Percentiles rank a stretch among this genome's conserved stretches.
phyloP scores from a whole-genome alignment of 2,329 filamentous ascomycete genomes.

The Myriosclerotinia curreyana region DNA sequence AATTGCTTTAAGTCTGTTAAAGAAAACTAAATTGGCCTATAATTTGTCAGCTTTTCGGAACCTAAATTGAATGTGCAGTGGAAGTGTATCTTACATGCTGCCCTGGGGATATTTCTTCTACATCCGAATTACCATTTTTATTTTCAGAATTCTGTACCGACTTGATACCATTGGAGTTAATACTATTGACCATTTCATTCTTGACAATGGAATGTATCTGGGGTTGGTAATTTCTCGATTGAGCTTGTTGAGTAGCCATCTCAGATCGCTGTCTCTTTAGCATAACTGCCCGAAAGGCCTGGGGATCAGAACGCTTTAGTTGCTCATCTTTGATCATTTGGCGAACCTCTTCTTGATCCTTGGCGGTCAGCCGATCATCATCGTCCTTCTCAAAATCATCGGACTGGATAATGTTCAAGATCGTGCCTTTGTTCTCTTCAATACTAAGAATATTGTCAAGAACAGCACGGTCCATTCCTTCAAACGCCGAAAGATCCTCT shows the following conservation, averaged over 20 bases:
- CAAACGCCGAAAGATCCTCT: slow-evolving; percentile 50
- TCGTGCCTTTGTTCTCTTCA: slow-evolving; percentile 34
- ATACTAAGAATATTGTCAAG: slow-evolving; percentile 49
- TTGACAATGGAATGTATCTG: neutral
- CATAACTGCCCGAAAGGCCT: slow-evolving; percentile 21
- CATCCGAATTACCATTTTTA: neutral
- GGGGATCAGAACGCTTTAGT: slow-evolving; percentile 33
- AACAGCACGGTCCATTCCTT: slow-evolving; percentile 57
- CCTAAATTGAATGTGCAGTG: neutral
- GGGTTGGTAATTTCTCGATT: neutral
- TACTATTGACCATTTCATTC: slow-evolving; percentile 1
- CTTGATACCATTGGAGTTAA: neutral
- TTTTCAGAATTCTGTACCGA: no score
- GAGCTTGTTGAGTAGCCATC: neutral
- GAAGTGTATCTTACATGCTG: neutral
- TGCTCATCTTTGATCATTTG: slow-evolving; percentile 42
- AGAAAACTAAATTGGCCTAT: neutral
- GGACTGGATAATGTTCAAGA: slow-evolving; percentile 60
- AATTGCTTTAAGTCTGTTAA: neutral
- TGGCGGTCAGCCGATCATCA: slow-evolving; percentile 57
- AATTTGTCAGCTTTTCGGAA: neutral
- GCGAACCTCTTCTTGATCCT: slow-evolving; percentile 58
- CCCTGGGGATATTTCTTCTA: slow-evolving; percentile 6
- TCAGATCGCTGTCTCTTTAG: slow-evolving; percentile 2
- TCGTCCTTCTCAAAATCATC: slow-evolving; percentile 73